phyloP scores from a whole-genome alignment of 1,139 yeast species.

The Wickerhamomyces sp. region DNA sequence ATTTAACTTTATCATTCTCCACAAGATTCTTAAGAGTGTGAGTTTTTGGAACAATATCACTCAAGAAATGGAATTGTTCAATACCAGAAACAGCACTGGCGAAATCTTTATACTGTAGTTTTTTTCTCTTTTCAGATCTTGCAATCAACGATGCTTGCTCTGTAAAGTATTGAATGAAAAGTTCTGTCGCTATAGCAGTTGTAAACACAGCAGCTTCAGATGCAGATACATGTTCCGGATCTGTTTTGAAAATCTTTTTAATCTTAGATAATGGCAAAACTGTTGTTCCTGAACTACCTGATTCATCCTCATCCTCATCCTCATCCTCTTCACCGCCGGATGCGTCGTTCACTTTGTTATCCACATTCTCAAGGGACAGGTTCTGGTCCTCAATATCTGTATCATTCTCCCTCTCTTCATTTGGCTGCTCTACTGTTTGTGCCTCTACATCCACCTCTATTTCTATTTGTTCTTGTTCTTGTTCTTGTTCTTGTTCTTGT shows the following conservation, averaged over 20 bases:
- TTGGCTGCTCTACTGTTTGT: too few species aligned
- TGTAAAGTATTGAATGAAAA: conserved; percentile 73
- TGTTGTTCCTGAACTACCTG: conserved; percentile 21
- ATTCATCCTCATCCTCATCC: conserved; percentile 11
- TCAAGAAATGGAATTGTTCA: conserved; percentile 65
- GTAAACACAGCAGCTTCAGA: conserved; percentile 80
- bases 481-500: conserved; percentile 3
- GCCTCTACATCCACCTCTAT: too few species aligned
- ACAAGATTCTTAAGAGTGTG: conserved; percentile 50
- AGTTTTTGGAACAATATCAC: conserved; percentile 64
- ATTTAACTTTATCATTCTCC: conserved; percentile 40
- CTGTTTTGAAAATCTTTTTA: conserved; percentile 78
- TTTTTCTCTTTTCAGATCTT: conserved; percentile 65
- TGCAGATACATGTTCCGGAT: conserved; percentile 74
- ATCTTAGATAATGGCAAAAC: conserved; percentile 73
- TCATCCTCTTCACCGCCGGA: conserved; percentile 2
- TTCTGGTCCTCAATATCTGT: conserved; percentile 1
- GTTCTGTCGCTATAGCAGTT: conserved; percentile 82
- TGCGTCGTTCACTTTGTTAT: too few species aligned
- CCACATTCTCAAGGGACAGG: too few species aligned
- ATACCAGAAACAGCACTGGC: conserved; percentile 64
- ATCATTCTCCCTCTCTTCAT: conserved; percentile 2
- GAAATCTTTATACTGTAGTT: conserved; percentile 69
- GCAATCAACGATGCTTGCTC: conserved; percentile 77
- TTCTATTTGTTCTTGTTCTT: conserved; percentile 2